Percentiles rank a stretch among this genome's conserved stretches.
Evolutionary conservation across 495 filamentous ascomycete genomes (phyloP).

Genomic region (Annulohypoxylon stygium): DNA sequence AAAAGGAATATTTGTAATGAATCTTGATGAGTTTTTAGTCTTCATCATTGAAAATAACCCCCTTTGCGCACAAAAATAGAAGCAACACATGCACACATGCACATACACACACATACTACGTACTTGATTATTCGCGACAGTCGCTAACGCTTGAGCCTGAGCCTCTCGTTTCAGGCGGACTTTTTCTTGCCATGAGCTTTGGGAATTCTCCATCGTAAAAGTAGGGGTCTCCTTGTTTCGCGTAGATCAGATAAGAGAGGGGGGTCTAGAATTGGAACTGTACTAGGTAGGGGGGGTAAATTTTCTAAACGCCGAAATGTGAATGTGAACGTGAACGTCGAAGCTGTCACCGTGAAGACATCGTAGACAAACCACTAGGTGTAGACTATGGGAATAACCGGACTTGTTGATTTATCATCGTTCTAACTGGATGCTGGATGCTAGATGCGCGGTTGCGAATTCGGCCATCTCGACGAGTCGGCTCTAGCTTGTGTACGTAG

Average conservation of each 20-base stretch:
- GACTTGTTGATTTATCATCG: slow-evolving; percentile 9
- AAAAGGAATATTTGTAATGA: neutral
- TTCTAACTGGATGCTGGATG: too few relatives aligned
- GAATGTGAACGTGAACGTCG: neutral
- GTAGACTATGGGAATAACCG: neutral
- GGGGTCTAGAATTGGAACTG: neutral
- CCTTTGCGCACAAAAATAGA: neutral
- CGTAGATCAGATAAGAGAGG: slow-evolving; percentile 3
- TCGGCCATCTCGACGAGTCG: slow-evolving; percentile 11
- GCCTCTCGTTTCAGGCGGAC: slow-evolving; percentile 37
- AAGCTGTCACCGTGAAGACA: neutral
- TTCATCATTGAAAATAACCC: neutral
- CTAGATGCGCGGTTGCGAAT: slow-evolving; percentile 9
- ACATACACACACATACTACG: too few relatives aligned
- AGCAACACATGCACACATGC: slow-evolving; percentile 9
- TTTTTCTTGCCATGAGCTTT: slow-evolving; percentile 33
- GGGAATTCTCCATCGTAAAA: slow-evolving; percentile 32
- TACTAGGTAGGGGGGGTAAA: slow-evolving; percentile 1
- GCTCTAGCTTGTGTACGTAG: neutral
- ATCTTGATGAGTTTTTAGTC: neutral
- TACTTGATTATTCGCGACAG: slow-evolving; percentile 22
- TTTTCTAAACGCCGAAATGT: neutral
- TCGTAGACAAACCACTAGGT: too few relatives aligned
- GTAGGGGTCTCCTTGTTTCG: slow-evolving; percentile 26
- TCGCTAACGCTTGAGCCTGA: slow-evolving; percentile 32